Percentiles rank a stretch among this genome's conserved stretches.
Conservation (phyloP, 2,329 filamentous ascomycete genomes). For the Dryadomyces sulphureus region DNA sequence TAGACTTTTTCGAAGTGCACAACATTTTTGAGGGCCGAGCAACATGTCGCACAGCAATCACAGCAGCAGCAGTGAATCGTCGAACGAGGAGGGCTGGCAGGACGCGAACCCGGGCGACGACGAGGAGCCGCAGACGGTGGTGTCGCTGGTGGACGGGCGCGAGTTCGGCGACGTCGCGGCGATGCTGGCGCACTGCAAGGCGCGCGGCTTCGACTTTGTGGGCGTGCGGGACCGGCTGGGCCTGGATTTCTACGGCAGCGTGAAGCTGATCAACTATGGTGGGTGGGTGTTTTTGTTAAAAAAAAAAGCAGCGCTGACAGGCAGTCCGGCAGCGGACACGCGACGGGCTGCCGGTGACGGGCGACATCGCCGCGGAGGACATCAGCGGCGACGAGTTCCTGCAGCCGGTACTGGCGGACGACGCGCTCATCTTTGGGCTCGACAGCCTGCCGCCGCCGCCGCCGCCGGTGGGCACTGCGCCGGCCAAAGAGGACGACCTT, state of each 20-base stretch:
- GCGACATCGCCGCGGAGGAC: constrained; percentile 42
- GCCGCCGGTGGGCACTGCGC: constrained; percentile 11
- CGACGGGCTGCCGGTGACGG: constrained; percentile 30
- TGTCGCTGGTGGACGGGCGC: constrained; percentile 53
- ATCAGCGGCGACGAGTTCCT: constrained; percentile 71
- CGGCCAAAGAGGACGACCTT: constrained; percentile 12
- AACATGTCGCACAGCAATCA: neutral
- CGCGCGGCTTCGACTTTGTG: constrained; percentile 52
- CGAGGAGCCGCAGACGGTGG: constrained; percentile 41
- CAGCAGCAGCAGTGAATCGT: constrained; percentile 19
- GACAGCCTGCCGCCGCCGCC: constrained; percentile 51
- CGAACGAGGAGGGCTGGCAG: constrained; percentile 21
- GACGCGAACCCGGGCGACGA: constrained; percentile 36
- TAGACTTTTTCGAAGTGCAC: neutral
- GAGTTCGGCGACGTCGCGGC: constrained; percentile 47
- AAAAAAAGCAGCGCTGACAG: neutral
- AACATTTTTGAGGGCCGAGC: too few species aligned
- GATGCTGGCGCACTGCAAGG: constrained; percentile 56
- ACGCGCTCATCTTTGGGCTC: constrained; percentile 74
- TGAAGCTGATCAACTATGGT: constrained; percentile 63
- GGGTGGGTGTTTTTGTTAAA: constrained; percentile 3
- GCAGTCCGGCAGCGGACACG: constrained; percentile 32
- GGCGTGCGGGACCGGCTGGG: constrained; percentile 39
- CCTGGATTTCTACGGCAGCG: constrained; percentile 58
- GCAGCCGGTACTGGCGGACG: constrained; percentile 74